phyloP scores from a whole-genome alignment of 2,329 filamentous ascomycete genomes.

The Xylaria multiplex region DNA sequence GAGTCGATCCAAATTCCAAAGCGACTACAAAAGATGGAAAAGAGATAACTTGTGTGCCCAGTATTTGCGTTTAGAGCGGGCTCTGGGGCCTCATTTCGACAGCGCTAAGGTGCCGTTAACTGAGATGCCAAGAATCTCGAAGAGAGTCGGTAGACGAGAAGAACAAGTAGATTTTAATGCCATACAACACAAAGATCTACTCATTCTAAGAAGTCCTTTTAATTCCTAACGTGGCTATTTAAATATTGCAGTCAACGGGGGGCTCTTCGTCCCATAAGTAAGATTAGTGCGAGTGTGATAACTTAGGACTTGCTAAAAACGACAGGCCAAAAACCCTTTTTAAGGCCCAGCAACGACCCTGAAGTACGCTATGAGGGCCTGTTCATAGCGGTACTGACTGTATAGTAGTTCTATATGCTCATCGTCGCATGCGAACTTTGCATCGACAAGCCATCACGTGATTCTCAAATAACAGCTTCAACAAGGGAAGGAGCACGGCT shows the following conservation, averaged over 20 bases:
- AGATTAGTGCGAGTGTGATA: background rate
- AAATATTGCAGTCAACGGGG: background rate
- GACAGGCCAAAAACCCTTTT: background rate
- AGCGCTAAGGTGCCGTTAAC: background rate
- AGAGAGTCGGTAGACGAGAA: background rate
- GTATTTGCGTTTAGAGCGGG: background rate
- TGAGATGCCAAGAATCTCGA: background rate
- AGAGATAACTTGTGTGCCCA: background rate
- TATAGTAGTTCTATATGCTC: background rate
- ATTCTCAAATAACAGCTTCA: background rate
- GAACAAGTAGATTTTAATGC: constrained; percentile 9
- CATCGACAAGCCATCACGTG: constrained; percentile 23
- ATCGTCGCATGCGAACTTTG: background rate
- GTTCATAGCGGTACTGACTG: background rate
- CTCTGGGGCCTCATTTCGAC: background rate
- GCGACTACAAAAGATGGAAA: background rate
- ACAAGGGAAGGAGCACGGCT: constrained; percentile 15
- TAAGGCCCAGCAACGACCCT: background rate
- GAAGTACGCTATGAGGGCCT: background rate
- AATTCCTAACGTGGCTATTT: background rate
- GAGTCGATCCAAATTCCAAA: background rate
- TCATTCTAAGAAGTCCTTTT: background rate
- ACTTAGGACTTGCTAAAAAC: background rate
- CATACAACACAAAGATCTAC: background rate
- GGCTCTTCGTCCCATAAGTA: background rate